These are phyloP conservation scores for Colletotrichum liaoningense DNA, from an alignment of 2,329 filamentous ascomycete genomes.

Conservation along the genomic window DNA sequence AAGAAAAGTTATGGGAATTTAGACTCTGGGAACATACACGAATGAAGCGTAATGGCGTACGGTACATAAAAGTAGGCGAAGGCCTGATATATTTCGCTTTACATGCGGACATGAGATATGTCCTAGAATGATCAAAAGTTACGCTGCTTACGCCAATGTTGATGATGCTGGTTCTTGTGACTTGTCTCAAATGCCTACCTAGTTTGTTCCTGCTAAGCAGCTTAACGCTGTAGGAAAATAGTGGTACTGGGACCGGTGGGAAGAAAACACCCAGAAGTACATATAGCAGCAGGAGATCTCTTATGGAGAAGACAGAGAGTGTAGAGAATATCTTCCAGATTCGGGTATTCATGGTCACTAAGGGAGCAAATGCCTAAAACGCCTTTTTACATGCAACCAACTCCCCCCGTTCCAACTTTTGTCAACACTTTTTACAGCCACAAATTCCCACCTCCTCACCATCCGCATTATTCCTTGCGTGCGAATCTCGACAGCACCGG, in stretches of 20 bases:
- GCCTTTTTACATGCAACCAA: constrained; percentile 37
- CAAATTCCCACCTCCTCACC: neutral
- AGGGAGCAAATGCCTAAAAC: constrained; percentile 35
- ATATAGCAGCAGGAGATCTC: too few relatives aligned
- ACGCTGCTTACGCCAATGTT: neutral
- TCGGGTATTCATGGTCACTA: constrained; percentile 37
- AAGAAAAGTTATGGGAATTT: constrained; percentile 1
- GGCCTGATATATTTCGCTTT: constrained; percentile 16
- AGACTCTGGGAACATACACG: constrained; percentile 23
- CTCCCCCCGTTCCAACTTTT: constrained; percentile 32
- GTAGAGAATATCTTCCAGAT: constrained; percentile 17
- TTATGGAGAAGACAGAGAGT: neutral
- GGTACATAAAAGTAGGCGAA: constrained; percentile 33
- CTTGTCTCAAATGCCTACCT: too few relatives aligned
- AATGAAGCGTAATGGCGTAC: constrained; percentile 28
- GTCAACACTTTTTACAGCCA: constrained; percentile 6
- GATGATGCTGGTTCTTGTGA: neutral
- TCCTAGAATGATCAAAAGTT: neutral
- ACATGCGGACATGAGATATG: neutral
- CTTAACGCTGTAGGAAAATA: too few relatives aligned
- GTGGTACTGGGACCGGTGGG: too few relatives aligned
- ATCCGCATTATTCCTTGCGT: constrained; percentile 66
- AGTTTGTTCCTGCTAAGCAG: too few relatives aligned
- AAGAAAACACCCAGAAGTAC: neutral
- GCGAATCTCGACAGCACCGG: constrained; percentile 90